Evolutionary conservation across 2,329 filamentous ascomycete species (phyloP), one percentile per base, ranked within the genome.

Genomic region (Alternaria incomplexa): DNA sequence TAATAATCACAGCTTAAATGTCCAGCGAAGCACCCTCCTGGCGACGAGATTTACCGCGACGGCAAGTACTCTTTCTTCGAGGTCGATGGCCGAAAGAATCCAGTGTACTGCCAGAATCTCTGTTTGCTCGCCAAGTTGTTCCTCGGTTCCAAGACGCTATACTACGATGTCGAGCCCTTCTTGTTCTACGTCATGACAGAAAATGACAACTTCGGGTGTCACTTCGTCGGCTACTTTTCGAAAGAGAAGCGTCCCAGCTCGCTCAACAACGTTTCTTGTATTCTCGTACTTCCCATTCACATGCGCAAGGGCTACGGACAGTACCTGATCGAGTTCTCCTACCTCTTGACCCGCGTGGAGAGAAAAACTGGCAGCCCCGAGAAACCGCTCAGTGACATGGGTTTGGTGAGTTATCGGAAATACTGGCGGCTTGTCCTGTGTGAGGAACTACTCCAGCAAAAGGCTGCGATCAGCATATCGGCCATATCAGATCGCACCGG

Each of bases 171-270:
- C 2, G 95, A 98, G 70, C 96, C 95, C 0, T 98, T 98, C 78
- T 81, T 98, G 7, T 98, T 98, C 83, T 98, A 98, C 78, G 94
- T 97, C 72, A 92, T 98, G 83, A 97, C 93, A 68, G 96, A 97
- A 73, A 95, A 94, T 71, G 92, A 97, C 74, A 91, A 96, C 59
- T 88, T 91, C 17, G 95, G 95, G 17, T 97, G 96, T 76, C 96
- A 97, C 77, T 96, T 99, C 70, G 95, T 98, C 25, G 96, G 96
- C n/a, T 99, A 99, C 77, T 99, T 99, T 74, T 98, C 96, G 54
- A 99, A 99, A 79, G 96, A 99, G 82, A 99, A 99, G 82, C 87
- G 96, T 46, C 91, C 93, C 3, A 95, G 93, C 79, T 97, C 93
- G 64, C 91, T 94, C 72, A 98, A 99, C 80, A 99, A 99, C 69